Conservation (phyloP, 2,329 filamentous ascomycete species). For the Diaporthe caulivora region DNA sequence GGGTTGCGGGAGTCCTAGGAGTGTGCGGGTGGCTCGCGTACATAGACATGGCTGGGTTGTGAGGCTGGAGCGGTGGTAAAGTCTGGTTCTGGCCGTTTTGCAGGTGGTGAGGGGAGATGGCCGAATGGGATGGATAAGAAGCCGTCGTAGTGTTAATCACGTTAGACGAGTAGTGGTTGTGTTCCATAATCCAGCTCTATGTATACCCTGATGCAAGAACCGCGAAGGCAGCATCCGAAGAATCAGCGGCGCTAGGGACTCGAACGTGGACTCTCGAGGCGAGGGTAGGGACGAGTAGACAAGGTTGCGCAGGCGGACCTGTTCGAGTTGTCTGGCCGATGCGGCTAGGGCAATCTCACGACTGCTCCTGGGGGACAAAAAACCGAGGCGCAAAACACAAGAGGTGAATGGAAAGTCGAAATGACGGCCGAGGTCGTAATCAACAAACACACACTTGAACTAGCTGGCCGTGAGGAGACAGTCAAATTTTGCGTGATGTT, state of each 20-base stretch:
- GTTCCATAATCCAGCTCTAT: slow-evolving; percentile 46
- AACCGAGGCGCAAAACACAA: slow-evolving; percentile 11
- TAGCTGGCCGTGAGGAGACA: neutral
- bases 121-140: slow-evolving; percentile 46
- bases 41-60: slow-evolving; percentile 61
- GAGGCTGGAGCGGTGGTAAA: slow-evolving; percentile 53
- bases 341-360: slow-evolving; percentile 11
- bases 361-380: slow-evolving; percentile 1
- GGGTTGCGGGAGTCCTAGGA: slow-evolving; percentile 72
- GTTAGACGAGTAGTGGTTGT: slow-evolving; percentile 47
- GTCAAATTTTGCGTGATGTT: slow-evolving; percentile 26
- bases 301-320: slow-evolving; percentile 21
- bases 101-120: slow-evolving; percentile 45
- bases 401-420: neutral
- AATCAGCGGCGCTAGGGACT: slow-evolving; percentile 25
- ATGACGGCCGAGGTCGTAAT: neutral
- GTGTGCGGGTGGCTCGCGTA: slow-evolving; percentile 73
- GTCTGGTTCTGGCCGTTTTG: slow-evolving; percentile 46
- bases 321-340: slow-evolving; percentile 14
- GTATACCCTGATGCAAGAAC: slow-evolving; percentile 38
- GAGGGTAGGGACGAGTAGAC: neutral
- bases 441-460: slow-evolving; percentile 2
- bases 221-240: slow-evolving; percentile 40
- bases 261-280: slow-evolving; percentile 31
- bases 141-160: slow-evolving; percentile 48